Evolutionary conservation across 2,329 filamentous ascomycete genomes (phyloP), one percentile per base, ranked within the genome.

Genomic region (Pseudogymnoascus sp.): DNA sequence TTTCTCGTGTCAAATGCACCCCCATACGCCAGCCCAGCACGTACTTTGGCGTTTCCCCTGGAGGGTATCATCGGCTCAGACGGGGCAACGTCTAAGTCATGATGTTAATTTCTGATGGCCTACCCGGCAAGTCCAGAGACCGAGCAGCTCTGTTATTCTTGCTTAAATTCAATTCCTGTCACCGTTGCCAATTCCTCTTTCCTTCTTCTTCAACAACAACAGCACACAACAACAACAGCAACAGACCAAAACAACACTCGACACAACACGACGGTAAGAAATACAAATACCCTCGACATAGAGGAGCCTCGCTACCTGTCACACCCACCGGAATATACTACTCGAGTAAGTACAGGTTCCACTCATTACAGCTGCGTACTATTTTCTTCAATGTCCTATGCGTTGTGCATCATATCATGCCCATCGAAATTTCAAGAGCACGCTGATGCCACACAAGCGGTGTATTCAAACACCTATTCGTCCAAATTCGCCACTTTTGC

Each of bases 131-230:
- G 18, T 8, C 14, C 4, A 54, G 47, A 54, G 28, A 32, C 28
- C 4, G 28, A 20, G 16, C 4, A 16, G 28, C 6, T 12, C 16
- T 54, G 28, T 54, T 34, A 54, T 34, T 54, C n/a, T 30, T 50
- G 43, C n/a, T 18, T 50, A 50, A 50, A 20, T 54, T 54, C 47
- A 50, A 20, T 54, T 54, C 47, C 6, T 54, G 47, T 54, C 47
- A 54, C 47, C 47, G 47, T 12, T 20, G 9, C 47, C 9, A 20
- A 18, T 14, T 32, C 16, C 47, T 54, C 14, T 28, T 54, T 54
- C 28, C 28, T 54, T 54, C 28, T n/a, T 34, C 18, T n/a, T n/a
- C 43, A 54, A 14, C 25, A 50, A 50, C 28, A 54, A 50, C 25
- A 16, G 7, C 25, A 50, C n/a, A 18, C 43, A 32, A 12, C 28